Evolutionary conservation across 768 basidiomycete species (phyloP), one percentile per base, ranked within the genome.

Genomic region (Calocera viscosa): DNA sequence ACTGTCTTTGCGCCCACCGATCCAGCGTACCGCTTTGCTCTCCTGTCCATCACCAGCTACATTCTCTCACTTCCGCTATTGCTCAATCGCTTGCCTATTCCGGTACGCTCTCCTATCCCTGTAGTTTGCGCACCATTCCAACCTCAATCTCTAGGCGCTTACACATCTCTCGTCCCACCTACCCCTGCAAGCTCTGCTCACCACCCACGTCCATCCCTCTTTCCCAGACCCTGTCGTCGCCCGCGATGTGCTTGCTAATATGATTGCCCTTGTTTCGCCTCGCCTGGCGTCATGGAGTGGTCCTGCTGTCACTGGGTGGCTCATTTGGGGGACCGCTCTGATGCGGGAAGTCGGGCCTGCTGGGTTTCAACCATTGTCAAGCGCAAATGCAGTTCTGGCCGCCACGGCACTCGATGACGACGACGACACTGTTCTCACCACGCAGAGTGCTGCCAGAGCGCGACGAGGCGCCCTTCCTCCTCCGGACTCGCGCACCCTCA

Each of bases 51-150:
- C 32, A 70, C 89, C 65, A 72, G 78, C 17, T 75, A 78, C 68
- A 83, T 94, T 66, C 79, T 95, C 67, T 82, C 86, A 1, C 79
- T 94, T 49, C 88, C 90, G 0, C 77, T 91, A 0, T 81, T 97
- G 0, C 91, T 91, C 0, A 88, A 90, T 74, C 87, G 85, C 8
- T 78, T 89, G 53, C 88, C 84, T 38, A 78, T 86, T 24, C 74
- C 77, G 66, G 72, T 47, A 47, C 7, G 43, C 19, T 10, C 39
- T 40, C 10, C 39, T 24, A 17, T 17, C 43, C 19, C 8, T 19
- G 24, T 47, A 38, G 35, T 38, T 38, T 5, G 24, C 43, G 3
- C 43, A 19, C 8, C 7, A 19, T 19, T 19, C 19, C 24, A 24
- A 40, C 39, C 24, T 47, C 16, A 47, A 19, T 19, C 19, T 3